Evolutionary conservation across 179 eudicot species (phyloP), one percentile per base, ranked within the genome.

Genomic region (Carnegiea gigantea): DNA sequence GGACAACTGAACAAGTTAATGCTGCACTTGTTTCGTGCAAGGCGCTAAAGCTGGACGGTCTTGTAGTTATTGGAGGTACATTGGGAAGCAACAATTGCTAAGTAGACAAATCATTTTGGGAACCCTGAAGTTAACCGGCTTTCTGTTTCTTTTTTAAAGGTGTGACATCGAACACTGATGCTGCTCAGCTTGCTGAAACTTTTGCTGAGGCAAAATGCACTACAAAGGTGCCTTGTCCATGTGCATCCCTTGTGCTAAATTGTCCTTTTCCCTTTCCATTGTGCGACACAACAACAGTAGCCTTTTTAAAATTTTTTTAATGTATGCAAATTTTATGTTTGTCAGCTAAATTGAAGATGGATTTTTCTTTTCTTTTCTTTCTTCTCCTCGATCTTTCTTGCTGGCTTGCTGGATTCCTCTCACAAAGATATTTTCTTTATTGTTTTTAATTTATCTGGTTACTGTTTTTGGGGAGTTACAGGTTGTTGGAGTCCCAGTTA

Each of bases 401-500:
- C 18, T 23, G 30, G 48, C 46, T 23, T 36, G 60, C 9, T 26
- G 54, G 53, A 3, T 36, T 48, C 53, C 67, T 4, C 48, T 2
- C 4, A 24, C 28, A 28, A 36, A 36, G 36, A 21, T 23, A 18
- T 78, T 46, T 12, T 18, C 21, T 67, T 43, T 54, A 43, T 17
- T 30, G 57, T 40, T 11, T 67, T 73, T 14, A 36, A 43, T 57
- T 28, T 72, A 70, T 23, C 24, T 30, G 79, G 28, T 48, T n/a
- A 20, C 76, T 44, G 57, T 73, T 59, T 83, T 73, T 65, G 82
- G 49, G 43, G 81, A 81, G 24, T 85, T 84, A 76, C 85, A 96
- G 99, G 99, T 96, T 80, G 97, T 96, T 86, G 99, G 99, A 64
- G 97, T 96, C 80, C 99, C 99, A 76, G 99, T 96, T 82, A 96